Evolutionary conservation across 495 filamentous ascomycete species (phyloP).

Genomic region (Pyrenula massariospora): DNA sequence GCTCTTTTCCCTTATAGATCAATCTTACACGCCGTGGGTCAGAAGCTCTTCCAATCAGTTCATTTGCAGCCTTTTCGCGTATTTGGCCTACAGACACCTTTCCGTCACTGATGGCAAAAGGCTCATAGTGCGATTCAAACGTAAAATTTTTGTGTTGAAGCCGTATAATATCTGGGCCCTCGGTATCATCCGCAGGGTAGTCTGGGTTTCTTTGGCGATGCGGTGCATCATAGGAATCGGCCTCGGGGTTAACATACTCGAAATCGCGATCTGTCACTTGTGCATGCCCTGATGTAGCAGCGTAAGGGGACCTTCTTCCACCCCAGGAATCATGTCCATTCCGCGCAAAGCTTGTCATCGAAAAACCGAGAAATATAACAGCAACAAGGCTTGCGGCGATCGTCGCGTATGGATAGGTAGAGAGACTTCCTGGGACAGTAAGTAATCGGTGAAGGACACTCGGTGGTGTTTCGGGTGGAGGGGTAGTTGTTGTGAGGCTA

Average conservation of each 20-base stretch:
- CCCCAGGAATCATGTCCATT: neutral
- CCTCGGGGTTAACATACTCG: neutral
- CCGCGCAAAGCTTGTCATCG: neutral
- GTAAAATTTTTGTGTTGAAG: conserved; percentile 58
- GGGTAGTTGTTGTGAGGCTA: neutral
- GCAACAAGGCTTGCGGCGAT: neutral
- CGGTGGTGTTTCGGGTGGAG: neutral
- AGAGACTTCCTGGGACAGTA: neutral
- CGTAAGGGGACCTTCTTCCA: neutral
- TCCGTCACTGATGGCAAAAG: conserved; percentile 72
- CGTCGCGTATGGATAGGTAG: neutral
- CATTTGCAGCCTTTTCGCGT: conserved; percentile 48
- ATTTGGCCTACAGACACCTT: conserved; percentile 57
- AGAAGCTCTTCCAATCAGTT: conserved; percentile 37
- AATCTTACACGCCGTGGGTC: conserved; percentile 56
- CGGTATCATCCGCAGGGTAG: conserved; percentile 20
- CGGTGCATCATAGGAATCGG: neutral
- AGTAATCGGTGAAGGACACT: neutral
- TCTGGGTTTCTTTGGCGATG: neutral
- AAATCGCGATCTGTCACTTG: neutral
- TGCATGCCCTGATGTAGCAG: neutral
- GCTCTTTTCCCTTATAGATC: conserved; percentile 69
- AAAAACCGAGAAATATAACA: neutral
- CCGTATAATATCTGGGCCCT: conserved; percentile 62
- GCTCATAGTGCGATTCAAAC: conserved; percentile 69